Evolutionary conservation across 768 basidiomycete species (phyloP).

Genomic region (Mycena vulgaris): DNA sequence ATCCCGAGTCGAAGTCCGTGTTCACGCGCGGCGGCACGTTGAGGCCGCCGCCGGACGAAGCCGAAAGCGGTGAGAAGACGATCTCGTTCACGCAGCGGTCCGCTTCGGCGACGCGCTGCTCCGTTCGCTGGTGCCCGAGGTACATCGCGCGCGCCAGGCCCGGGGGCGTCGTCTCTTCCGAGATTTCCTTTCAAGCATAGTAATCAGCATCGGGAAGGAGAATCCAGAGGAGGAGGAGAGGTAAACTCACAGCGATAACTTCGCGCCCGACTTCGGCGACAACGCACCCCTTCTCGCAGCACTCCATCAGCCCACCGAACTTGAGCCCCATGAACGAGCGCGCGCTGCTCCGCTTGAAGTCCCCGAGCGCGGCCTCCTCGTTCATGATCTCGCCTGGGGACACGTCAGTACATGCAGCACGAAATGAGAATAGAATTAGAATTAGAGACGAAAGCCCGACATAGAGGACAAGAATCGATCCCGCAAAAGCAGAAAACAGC

Average conservation of each 20-base stretch:
- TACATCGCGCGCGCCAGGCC: conserved; percentile 85
- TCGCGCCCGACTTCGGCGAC: conserved; percentile 26
- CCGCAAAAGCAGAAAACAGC: not conserved
- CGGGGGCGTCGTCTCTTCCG: conserved; percentile 85
- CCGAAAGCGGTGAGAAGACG: conserved; percentile 54
- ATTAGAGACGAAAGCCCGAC: too few species aligned
- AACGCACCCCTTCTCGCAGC: conserved; percentile 83
- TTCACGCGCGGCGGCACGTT: conserved; percentile 22
- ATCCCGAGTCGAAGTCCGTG: conserved; percentile 6
- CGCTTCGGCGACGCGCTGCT: conserved; percentile 75
- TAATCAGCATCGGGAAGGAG: not conserved
- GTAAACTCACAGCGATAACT: conserved; percentile 10
- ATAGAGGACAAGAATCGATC: too few species aligned
- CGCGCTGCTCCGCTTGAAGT: conserved; percentile 84
- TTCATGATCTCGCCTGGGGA: conserved; percentile 73
- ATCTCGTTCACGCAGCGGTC: conserved; percentile 69
- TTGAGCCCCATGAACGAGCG: conserved; percentile 85
- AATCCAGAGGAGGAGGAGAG: not conserved
- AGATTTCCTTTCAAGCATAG: conserved; percentile 71
- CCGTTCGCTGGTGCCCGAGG: conserved; percentile 74
- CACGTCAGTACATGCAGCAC: not conserved
- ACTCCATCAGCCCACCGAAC: conserved; percentile 90
- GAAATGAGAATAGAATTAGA: too few species aligned
- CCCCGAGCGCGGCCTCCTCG: conserved; percentile 85
- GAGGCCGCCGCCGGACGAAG: conserved; percentile 37